Evolutionary conservation across 768 basidiomycete species (phyloP), one percentile per base, ranked within the genome.

Genomic region (Cantharellus cinnabarinus): DNA sequence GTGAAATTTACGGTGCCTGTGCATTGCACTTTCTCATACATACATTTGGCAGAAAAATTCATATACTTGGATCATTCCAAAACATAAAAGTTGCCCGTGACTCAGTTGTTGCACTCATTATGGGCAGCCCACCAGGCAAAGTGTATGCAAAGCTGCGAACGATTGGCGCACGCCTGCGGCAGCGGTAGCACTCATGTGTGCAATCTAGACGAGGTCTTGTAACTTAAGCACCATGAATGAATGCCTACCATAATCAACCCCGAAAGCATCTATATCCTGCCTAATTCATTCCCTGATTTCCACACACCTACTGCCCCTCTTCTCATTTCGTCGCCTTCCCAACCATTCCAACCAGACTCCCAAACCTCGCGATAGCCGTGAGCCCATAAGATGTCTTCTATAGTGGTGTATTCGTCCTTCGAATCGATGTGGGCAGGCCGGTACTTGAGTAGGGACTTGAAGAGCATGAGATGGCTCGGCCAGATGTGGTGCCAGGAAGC

Each of bases 31-130:
- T 57, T 58, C 52, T 65, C 20, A 67, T 37, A 3, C 51, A 3
- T 15, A 15, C 39, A 41, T 52, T 62, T n/a, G 62, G 3, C 66
- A 95, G 93, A 38, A 93, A 95, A 78, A 95, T 99, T 42, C 93
- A 97, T 65, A 97, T 99, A 65, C 82, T 99, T 70, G 95, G 95
- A 34, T 94, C 93, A 14, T 97, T 95, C 74, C 89, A 93, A 74
- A 95, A 95, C 67, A 98, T 99, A 75, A 95, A 94, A 71, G 79
- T 98, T 60, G 95, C 95, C 0, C 79, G 93, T 59, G 94, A 97
- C 70, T 91, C 95, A 3, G 82, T 99, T 62, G 93, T 95, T 37
- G 90, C 89, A 10, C 78, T 95, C 20, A 97, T 97, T 64, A 76
- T 97, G 14, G 93, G 93, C 40, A 93, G 90, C 10, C 93, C 93